phyloP scores from a whole-genome alignment of 2,329 filamentous ascomycete species.

The Dactylellina leptospora region DNA sequence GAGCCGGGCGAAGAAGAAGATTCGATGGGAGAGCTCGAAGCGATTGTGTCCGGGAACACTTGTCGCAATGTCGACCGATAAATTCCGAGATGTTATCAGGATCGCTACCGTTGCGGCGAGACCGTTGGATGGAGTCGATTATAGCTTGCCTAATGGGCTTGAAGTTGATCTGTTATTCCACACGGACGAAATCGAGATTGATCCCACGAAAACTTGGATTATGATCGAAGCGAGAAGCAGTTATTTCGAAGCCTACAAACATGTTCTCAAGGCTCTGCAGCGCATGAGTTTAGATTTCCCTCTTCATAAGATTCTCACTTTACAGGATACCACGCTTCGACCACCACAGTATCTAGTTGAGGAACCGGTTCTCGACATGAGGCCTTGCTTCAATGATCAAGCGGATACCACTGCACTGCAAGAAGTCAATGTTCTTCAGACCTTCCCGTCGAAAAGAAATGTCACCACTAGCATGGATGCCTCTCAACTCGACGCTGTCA shows the following conservation, averaged over 20 bases:
- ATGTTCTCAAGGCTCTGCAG: conserved; percentile 78
- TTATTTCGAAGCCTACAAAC: conserved; percentile 79
- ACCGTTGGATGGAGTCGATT: conserved; percentile 70
- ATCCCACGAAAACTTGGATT: conserved; percentile 74
- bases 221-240: conserved; percentile 80
- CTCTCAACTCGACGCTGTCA: conserved; percentile 75
- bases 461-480: conserved; percentile 68
- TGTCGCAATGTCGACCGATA: conserved; percentile 68
- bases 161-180: conserved; percentile 77
- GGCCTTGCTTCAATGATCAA: conserved; percentile 60
- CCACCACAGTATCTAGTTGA: conserved; percentile 66
- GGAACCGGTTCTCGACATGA: conserved; percentile 66
- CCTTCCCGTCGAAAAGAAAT: conserved; percentile 64
- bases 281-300: conserved; percentile 68
- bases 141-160: conserved; percentile 67
- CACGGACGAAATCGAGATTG: conserved; percentile 70
- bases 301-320: conserved; percentile 70
- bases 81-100: conserved; percentile 72
- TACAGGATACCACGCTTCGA: conserved; percentile 62
- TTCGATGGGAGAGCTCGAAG: conserved; percentile 70
- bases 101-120: conserved; percentile 78
- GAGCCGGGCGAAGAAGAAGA: conserved; percentile 70
- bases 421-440: conserved; percentile 66
- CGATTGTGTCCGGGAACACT: conserved; percentile 67
- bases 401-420: conserved; percentile 59